These are phyloP conservation scores for Colletotrichum kahawae DNA, from an alignment of 2,329 filamentous ascomycete species.

Conservation along the genomic window DNA sequence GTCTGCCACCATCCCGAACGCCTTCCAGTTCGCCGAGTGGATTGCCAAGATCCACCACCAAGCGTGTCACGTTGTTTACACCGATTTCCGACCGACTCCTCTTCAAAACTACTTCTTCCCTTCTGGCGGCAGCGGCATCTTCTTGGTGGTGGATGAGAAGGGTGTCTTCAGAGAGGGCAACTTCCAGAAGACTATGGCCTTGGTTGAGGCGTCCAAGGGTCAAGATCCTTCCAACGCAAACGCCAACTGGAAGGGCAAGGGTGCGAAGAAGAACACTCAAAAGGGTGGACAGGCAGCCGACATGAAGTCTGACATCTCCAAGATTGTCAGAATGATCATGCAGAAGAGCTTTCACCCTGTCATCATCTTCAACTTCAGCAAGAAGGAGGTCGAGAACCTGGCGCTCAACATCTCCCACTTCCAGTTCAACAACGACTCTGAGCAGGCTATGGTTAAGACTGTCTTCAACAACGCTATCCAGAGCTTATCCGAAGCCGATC, in stretches of 20 bases:
- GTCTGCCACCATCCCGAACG: slow-evolving; percentile 97
- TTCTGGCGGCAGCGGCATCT: slow-evolving; percentile 88
- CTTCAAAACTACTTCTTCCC: slow-evolving; percentile 99
- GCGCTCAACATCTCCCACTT: slow-evolving; percentile 86
- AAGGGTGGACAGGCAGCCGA: slow-evolving; percentile 77
- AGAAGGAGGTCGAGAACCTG: slow-evolving; percentile 91
- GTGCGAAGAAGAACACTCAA: slow-evolving; percentile 90
- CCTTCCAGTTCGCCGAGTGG: slow-evolving; percentile 99
- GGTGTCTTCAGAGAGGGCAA: slow-evolving; percentile 96
- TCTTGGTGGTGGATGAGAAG: slow-evolving; percentile 95
- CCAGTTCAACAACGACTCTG: slow-evolving; percentile 94
- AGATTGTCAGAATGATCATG: slow-evolving; percentile 99
- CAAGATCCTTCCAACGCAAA: slow-evolving; percentile 80
- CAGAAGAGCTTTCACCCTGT: slow-evolving; percentile 96
- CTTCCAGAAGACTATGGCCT: slow-evolving; percentile 93
- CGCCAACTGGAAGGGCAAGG: slow-evolving; percentile 83
- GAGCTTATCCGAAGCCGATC: slow-evolving; percentile 90
- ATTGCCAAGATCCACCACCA: slow-evolving; percentile 98
- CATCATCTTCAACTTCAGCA: slow-evolving; percentile 99
- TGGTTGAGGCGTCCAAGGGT: slow-evolving; percentile 87
- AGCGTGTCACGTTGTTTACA: slow-evolving; percentile 98
- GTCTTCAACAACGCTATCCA: slow-evolving; percentile 95
- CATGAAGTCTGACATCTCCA: slow-evolving; percentile 83
- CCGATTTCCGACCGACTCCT: slow-evolving; percentile 95
- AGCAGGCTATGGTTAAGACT: slow-evolving; percentile 91